These are phyloP conservation scores for Hirschioporus abietinus DNA, from an alignment of 768 basidiomycete species.

Conservation along the genomic window DNA sequence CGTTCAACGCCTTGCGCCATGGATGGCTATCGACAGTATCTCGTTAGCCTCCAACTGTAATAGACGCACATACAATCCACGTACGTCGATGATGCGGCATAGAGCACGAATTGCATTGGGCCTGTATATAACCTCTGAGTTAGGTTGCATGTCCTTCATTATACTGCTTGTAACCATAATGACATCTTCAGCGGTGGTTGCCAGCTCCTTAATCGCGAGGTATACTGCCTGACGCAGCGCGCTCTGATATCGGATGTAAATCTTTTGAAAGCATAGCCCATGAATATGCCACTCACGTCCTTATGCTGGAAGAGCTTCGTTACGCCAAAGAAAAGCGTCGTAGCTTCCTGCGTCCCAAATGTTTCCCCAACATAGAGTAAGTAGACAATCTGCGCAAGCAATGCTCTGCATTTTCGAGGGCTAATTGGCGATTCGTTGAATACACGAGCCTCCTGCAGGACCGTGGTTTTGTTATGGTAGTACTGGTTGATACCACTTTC, in stretches of 20 bases:
- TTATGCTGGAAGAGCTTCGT: constrained; percentile 99
- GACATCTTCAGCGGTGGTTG: constrained; percentile 93
- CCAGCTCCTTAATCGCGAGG: constrained; percentile 96
- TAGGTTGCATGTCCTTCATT: constrained; percentile 99
- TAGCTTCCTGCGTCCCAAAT: constrained; percentile 93
- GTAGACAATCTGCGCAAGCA: constrained; percentile 95
- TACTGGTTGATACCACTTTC: constrained; percentile 89
- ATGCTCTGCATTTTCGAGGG: constrained; percentile 92
- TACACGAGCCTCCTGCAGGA: constrained; percentile 96
- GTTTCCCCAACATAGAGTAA: constrained; percentile 95
- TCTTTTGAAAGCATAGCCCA: background rate
- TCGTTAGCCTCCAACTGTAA: background rate
- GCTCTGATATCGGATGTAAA: constrained; percentile 44
- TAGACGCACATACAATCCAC: constrained; percentile 29
- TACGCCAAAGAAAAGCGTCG: constrained; percentile 96
- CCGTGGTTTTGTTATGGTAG: constrained; percentile 96
- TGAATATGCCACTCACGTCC: constrained; percentile 64
- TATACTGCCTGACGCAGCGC: constrained; percentile 98
- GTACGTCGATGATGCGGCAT: constrained; percentile 93
- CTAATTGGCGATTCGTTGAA: constrained; percentile 99
- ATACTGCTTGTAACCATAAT: constrained; percentile 99
- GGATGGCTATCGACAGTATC: constrained; percentile 62
- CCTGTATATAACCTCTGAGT: constrained; percentile 96
- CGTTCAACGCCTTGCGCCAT: constrained; percentile 98
- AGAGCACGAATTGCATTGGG: constrained; percentile 96